phyloP scores from a whole-genome alignment of 1,284 basidiomycete species.

The Trametes polyzona region DNA sequence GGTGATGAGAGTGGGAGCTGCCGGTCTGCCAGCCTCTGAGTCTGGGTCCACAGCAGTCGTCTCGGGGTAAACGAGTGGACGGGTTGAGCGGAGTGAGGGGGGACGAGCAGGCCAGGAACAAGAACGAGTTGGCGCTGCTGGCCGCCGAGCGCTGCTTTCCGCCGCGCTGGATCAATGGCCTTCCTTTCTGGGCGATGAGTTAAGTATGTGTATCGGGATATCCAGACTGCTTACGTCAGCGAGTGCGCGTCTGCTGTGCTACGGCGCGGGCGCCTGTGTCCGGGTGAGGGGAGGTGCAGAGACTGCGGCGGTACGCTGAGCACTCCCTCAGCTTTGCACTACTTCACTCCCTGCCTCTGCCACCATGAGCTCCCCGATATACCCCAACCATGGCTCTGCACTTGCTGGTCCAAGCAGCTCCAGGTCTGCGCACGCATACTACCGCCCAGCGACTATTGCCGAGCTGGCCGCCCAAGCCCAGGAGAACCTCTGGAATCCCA shows the following conservation, averaged over 20 bases:
- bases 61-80: constrained; percentile 16
- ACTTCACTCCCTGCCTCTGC: constrained; percentile 7
- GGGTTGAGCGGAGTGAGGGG: constrained; percentile 12
- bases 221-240: background rate
- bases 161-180: background rate
- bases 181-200: background rate
- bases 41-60: constrained; percentile 8
- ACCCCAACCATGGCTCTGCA: constrained; percentile 16
- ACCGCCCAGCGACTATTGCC: constrained; percentile 49
- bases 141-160: constrained; percentile 1
- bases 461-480: constrained; percentile 57
- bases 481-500: constrained; percentile 51
- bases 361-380: constrained; percentile 30
- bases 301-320: constrained; percentile 23
- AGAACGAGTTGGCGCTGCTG: background rate
- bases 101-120: constrained; percentile 4
- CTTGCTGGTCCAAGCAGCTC: constrained; percentile 18
- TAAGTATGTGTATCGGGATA: too few relatives aligned
- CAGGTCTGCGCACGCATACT: constrained; percentile 3
- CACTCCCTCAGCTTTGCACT: background rate
- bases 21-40: background rate
- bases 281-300: background rate
- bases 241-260: background rate
- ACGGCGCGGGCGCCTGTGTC: background rate
- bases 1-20: background rate